Percentiles rank a stretch among this genome's conserved stretches.
These are phyloP conservation scores for Pyrenochaeta sp. DNA, from an alignment of 2,329 filamentous ascomycete genomes.

Conservation along the genomic window DNA sequence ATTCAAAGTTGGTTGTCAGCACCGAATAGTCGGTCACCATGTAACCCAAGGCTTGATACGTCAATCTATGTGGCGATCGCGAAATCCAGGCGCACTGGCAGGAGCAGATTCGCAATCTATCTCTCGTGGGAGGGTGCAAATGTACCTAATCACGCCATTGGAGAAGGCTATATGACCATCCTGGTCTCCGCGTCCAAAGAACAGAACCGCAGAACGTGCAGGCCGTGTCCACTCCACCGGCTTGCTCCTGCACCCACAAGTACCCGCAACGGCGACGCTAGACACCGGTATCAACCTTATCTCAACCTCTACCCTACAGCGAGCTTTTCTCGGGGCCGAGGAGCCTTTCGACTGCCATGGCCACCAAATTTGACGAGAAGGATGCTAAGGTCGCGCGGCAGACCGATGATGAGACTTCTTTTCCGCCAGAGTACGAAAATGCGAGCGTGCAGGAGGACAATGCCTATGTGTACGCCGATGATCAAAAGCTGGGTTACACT, in stretches of 20 bases:
- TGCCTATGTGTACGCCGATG: slow-evolving; percentile 42
- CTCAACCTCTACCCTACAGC: slow-evolving; percentile 10
- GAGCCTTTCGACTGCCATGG: slow-evolving; percentile 20
- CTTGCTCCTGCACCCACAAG: not conserved
- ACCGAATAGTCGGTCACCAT: slow-evolving; percentile 20
- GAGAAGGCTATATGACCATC: slow-evolving; percentile 25
- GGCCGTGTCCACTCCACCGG: slow-evolving; percentile 10
- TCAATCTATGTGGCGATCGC: slow-evolving; percentile 37
- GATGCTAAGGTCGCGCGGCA: slow-evolving; percentile 26
- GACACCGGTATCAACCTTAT: slow-evolving; percentile 16
- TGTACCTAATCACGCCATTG: slow-evolving; percentile 24
- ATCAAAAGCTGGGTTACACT: slow-evolving; percentile 45
- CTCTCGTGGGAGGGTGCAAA: slow-evolving; percentile 8
- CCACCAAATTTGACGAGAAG: slow-evolving; percentile 29
- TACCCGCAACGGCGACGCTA: slow-evolving; percentile 8
- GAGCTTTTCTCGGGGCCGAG: not conserved
- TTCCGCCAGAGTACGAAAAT: slow-evolving; percentile 28
- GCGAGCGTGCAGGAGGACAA: slow-evolving; percentile 44
- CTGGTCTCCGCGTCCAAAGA: slow-evolving; percentile 1
- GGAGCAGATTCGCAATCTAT: slow-evolving; percentile 13
- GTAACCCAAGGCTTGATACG: slow-evolving; percentile 37
- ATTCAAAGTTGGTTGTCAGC: slow-evolving; percentile 15
- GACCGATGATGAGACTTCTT: slow-evolving; percentile 18
- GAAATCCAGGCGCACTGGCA: slow-evolving; percentile 19
- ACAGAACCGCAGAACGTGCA: slow-evolving; percentile 17